Percentiles rank a stretch among this genome's conserved stretches.
These are phyloP conservation scores for Mesembryanthemum crystallinum DNA, from an alignment of 148 eudicot species.

Conservation along the genomic window DNA sequence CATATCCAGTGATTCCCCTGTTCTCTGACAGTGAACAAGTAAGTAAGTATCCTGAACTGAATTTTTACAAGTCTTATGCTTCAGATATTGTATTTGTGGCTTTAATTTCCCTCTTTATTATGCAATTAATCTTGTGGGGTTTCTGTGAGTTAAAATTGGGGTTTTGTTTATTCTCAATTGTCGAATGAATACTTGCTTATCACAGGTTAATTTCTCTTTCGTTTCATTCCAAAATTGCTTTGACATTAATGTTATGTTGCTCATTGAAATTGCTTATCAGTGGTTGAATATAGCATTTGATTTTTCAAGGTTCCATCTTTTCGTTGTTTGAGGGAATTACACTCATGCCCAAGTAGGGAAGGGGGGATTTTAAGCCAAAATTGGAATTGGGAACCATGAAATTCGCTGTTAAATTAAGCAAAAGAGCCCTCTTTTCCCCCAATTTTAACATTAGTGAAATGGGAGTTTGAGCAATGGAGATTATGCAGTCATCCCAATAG, in stretches of 20 bases:
- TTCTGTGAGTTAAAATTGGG: not conserved
- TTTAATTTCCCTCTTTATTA: not conserved
- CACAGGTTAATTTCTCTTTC: not conserved
- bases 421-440: not conserved
- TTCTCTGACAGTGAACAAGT: not conserved
- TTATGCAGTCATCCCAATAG: not conserved
- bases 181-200: not conserved
- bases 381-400: not conserved
- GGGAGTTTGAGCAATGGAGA: not conserved
- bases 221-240: too few species aligned
- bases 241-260: too few species aligned
- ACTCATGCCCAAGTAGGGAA: not conserved
- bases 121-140: too few species aligned
- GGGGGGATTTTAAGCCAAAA: not conserved
- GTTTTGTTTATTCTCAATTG: not conserved
- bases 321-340: not conserved
- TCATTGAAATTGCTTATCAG: not conserved
- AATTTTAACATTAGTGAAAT: too few species aligned
- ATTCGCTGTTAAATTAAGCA: not conserved
- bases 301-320: not conserved
- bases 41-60: not conserved
- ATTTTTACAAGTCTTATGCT: not conserved
- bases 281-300: not conserved
- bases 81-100: not conserved
- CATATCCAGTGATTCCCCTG: not conserved